Percentiles rank a stretch among this genome's conserved stretches.
phyloP scores from a whole-genome alignment of 2,329 filamentous ascomycete species.

The Exophiala sp. region DNA sequence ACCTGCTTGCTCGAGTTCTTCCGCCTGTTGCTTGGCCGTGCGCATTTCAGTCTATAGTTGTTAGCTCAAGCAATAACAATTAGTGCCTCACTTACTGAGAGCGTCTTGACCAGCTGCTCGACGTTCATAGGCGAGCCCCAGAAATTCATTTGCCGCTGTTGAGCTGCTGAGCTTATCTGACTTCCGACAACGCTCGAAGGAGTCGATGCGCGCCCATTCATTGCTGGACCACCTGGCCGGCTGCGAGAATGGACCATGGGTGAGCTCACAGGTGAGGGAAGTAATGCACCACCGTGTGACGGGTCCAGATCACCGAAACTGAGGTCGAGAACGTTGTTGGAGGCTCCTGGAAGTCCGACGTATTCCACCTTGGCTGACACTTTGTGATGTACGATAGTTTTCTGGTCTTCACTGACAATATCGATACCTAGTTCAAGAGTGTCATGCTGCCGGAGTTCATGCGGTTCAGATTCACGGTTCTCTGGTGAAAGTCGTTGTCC shows the following conservation, averaged over 20 bases:
- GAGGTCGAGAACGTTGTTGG: constrained; percentile 67
- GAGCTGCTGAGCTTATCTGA: constrained; percentile 55
- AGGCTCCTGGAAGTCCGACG: constrained; percentile 71
- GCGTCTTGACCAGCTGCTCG: constrained; percentile 85
- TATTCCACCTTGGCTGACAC: constrained; percentile 96
- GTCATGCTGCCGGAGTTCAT: constrained; percentile 85
- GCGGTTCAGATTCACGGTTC: constrained; percentile 91
- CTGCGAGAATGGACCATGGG: constrained; percentile 62
- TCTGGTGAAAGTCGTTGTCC: constrained; percentile 82
- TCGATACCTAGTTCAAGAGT: constrained; percentile 94
- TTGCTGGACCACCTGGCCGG: constrained; percentile 61
- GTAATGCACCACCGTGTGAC: constrained; percentile 62
- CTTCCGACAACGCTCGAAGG: constrained; percentile 51
- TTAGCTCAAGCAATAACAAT: constrained; percentile 3
- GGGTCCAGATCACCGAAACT: constrained; percentile 90
- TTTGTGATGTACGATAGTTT: constrained; percentile 97
- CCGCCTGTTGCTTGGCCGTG: constrained; percentile 76
- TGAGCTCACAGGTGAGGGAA: constrained; percentile 62
- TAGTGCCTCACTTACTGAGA: constrained; percentile 57
- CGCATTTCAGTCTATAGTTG: constrained; percentile 73
- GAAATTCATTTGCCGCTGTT: constrained; percentile 71
- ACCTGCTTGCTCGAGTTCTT: constrained; percentile 75
- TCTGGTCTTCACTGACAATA: constrained; percentile 97
- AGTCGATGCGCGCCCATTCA: constrained; percentile 58
- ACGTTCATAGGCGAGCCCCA: constrained; percentile 86